A percentile compares a stretch with the other conserved stretches of the same genome.
Conservation (phyloP, 2,329 filamentous ascomycete species). For the Zasmidium citrigriseum region DNA sequence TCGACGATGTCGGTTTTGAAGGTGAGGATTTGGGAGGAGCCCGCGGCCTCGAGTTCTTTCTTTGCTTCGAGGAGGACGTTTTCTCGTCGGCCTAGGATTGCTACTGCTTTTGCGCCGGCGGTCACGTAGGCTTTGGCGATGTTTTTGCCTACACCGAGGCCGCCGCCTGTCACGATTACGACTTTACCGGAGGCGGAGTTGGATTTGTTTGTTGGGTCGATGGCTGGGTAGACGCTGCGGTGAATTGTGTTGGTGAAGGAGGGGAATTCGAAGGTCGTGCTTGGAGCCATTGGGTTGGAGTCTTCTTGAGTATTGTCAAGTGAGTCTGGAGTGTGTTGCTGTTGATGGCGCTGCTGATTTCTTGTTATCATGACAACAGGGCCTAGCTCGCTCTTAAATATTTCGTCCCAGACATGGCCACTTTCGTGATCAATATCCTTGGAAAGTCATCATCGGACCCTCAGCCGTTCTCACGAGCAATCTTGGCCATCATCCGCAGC, state of each 20-base stretch:
- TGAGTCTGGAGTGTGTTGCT: not conserved
- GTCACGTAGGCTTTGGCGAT: constrained; percentile 17
- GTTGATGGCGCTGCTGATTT: not conserved
- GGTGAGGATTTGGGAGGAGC: constrained; percentile 11
- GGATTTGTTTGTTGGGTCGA: not conserved
- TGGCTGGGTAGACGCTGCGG: constrained; percentile 4
- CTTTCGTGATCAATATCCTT: not conserved
- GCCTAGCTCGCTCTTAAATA: not conserved
- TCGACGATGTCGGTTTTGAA: constrained; percentile 20
- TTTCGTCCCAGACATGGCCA: not conserved
- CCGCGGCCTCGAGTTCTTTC: constrained; percentile 8
- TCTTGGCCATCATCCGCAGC: too few species aligned
- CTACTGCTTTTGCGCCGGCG: constrained; percentile 17
- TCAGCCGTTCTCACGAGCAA: not conserved
- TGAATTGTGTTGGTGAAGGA: constrained; percentile 5
- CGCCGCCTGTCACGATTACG: constrained; percentile 10
- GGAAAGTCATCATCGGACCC: not conserved
- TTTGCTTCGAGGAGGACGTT: constrained; percentile 9
- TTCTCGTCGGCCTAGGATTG: constrained; percentile 15
- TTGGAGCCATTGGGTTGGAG: constrained; percentile 1
- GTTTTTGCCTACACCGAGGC: constrained; percentile 12
- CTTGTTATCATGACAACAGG: not conserved
- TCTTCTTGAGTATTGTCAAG: not conserved
- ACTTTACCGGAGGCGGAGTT: constrained; percentile 8
- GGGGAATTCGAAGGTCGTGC: constrained; percentile 4